Percentiles rank a stretch among this genome's conserved stretches.
These are phyloP conservation scores for Entoloma clypeatum DNA, from an alignment of 1,284 basidiomycete genomes.

Conservation along the genomic window DNA sequence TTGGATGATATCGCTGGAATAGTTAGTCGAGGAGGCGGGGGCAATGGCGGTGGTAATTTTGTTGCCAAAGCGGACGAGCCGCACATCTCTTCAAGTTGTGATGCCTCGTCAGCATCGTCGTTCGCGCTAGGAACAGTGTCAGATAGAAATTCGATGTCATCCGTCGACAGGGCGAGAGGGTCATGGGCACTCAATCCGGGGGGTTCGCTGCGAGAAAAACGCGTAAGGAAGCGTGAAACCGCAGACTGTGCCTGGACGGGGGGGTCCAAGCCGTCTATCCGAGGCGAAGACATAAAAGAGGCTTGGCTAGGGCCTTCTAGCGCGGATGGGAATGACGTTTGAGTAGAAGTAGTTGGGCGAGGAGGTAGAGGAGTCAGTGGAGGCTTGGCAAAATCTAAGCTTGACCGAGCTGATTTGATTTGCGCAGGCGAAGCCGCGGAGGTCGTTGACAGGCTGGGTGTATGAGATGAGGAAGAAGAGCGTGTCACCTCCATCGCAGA, in stretches of 20 bases:
- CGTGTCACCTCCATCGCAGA: conserved; percentile 19
- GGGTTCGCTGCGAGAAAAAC: conserved; percentile 54
- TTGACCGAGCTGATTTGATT: conserved; percentile 25
- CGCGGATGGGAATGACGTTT: conserved; percentile 9
- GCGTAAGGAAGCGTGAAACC: conserved; percentile 67
- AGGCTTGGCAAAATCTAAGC: conserved; percentile 29
- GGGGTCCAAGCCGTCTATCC: too few relatives aligned
- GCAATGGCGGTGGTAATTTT: conserved; percentile 37
- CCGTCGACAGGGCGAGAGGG: conserved; percentile 60
- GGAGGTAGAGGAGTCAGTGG: conserved; percentile 5
- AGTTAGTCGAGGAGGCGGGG: conserved; percentile 39
- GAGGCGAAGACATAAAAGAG: too few relatives aligned
- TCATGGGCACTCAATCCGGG: conserved; percentile 37
- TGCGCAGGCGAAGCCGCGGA: conserved; percentile 16
- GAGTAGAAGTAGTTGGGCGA: conserved; percentile 2
- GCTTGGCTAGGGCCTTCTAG: too few relatives aligned
- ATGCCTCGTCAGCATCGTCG: conserved; percentile 37
- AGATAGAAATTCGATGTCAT: conserved; percentile 72
- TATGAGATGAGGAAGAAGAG: conserved; percentile 26
- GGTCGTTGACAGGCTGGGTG: conserved; percentile 8
- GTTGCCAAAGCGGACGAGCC: conserved; percentile 40
- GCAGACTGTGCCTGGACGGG: conserved; percentile 44
- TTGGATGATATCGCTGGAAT: conserved; percentile 17
- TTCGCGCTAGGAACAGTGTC: conserved; percentile 61
- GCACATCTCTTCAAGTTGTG: conserved; percentile 35